Evolutionary conservation across 768 basidiomycete genomes (phyloP).

Genomic region (Boletales sp.): DNA sequence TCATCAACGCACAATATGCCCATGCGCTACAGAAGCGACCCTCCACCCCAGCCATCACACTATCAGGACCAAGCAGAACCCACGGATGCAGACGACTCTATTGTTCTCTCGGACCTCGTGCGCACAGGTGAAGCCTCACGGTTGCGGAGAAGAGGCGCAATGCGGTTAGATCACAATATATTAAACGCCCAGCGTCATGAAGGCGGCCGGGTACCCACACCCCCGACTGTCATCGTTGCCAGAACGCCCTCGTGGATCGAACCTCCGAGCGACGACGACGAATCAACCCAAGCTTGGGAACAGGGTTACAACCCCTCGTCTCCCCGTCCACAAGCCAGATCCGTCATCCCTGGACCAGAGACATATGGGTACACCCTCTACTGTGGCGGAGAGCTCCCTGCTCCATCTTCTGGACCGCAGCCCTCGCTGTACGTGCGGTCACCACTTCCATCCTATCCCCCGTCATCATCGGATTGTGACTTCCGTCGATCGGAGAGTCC

Average conservation of each 20-base stretch:
- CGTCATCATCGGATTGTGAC: constrained; percentile 20
- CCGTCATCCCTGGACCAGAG: constrained; percentile 15
- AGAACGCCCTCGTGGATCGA: constrained; percentile 34
- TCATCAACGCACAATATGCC: constrained; percentile 27
- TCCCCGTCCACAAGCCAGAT: constrained; percentile 20
- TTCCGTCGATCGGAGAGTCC: constrained; percentile 6
- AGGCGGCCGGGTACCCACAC: constrained; percentile 16
- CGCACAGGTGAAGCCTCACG: constrained; percentile 74
- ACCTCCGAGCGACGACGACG: constrained; percentile 30
- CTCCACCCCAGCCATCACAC: constrained; percentile 4
- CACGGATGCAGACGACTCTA: constrained; percentile 60
- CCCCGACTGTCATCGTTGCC: constrained; percentile 26
- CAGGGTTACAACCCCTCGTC: constrained; percentile 30
- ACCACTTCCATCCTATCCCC: constrained; percentile 34
- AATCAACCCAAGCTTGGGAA: constrained; percentile 32
- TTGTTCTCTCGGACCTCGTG: constrained; percentile 70
- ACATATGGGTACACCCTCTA: constrained; percentile 35
- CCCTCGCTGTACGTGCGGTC: constrained; percentile 31
- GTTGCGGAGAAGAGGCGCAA: constrained; percentile 68
- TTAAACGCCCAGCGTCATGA: constrained; percentile 28
- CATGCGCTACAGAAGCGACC: constrained; percentile 26
- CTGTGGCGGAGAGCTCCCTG: constrained; percentile 37
- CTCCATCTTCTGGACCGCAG: constrained; percentile 5
- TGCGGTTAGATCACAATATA: constrained; percentile 52
- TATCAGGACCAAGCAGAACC: constrained; percentile 24